Evolutionary conservation across 495 filamentous ascomycete genomes (phyloP), one percentile per base, ranked within the genome.

Genomic region (Podospora pseudocomata): DNA sequence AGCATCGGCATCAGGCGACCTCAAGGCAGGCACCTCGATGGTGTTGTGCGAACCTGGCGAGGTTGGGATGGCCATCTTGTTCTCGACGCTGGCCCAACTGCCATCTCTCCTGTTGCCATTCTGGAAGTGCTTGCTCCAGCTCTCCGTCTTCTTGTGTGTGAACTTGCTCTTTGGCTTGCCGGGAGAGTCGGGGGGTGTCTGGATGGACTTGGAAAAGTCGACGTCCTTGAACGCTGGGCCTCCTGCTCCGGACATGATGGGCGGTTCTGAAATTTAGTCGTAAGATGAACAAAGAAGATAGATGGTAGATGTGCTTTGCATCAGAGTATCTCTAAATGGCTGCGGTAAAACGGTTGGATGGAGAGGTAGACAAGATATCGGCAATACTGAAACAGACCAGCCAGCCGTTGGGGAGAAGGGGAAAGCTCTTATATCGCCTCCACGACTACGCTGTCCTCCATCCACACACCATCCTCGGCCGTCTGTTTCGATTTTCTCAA

Each of bases 11-110:
- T 91, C 85, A 49, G 88, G 85, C 39, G 88, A 91, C 65, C 90
- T 80, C 28, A 88, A 83, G 20, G 90, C 89, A 20, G 90, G 90
- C 61, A 94, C 84, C 78, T 93, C 91, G 67, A 92, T 85, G 30
- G 88, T 82, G 72, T 86, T 79, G 67, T 73, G 71, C 4, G 69
- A 68, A 4, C 15, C 27, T 19, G 76, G 66, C 6, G 75, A 73
- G 7, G 68, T 19, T 9, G 73, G 75, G 49, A 78, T 71, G 65
- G 67, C 44, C 61, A 63, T 61, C 16, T 61, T 62, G 65, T 63
- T 60, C 20, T 68, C 69, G 49, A 71, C 65, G 49, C 65, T 66
- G 39, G 53, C 67, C 65, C 65, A 70, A 66, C 73, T 71, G 20
- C 61, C 53, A 13, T 23, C 55, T 58, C 60, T 68, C 34, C 20